A percentile compares a stretch with the other conserved stretches of the same genome.
Evolutionary conservation across 2,329 filamentous ascomycete species (phyloP).

Genomic region (Leptodontidium sp.): DNA sequence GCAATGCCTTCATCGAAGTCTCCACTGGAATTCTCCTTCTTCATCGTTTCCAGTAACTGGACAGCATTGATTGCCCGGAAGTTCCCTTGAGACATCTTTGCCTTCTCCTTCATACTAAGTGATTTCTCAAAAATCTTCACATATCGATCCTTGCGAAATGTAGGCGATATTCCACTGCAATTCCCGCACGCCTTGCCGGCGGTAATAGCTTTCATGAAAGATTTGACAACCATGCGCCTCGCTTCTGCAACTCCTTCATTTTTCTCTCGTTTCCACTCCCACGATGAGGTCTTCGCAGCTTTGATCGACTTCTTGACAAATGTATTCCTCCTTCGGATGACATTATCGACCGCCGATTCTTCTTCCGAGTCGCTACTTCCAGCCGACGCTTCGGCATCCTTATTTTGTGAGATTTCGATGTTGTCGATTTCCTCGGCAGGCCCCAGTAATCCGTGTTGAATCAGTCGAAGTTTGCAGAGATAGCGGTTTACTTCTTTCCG

Average conservation of each 20-base stretch:
- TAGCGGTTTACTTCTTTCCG: slow-evolving; percentile 80
- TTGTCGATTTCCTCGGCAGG: slow-evolving; percentile 63
- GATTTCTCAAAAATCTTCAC: slow-evolving; percentile 94
- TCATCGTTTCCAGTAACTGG: slow-evolving; percentile 50
- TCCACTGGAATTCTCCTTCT: slow-evolving; percentile 46
- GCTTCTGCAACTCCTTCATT: slow-evolving; percentile 85
- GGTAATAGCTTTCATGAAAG: slow-evolving; percentile 79
- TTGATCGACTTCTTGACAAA: slow-evolving; percentile 80
- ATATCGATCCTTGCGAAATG: slow-evolving; percentile 87
- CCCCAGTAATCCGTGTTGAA: slow-evolving; percentile 83
- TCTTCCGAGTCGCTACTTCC: slow-evolving; percentile 41
- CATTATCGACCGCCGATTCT: slow-evolving; percentile 51
- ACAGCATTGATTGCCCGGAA: slow-evolving; percentile 56
- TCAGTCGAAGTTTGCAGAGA: slow-evolving; percentile 82
- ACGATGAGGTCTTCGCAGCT: slow-evolving; percentile 55
- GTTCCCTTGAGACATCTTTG: slow-evolving; percentile 75
- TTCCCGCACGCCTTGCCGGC: slow-evolving; percentile 73
- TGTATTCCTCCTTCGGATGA: slow-evolving; percentile 64
- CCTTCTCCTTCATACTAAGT: slow-evolving; percentile 76
- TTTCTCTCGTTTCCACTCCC: slow-evolving; percentile 63
- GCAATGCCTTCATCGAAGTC: slow-evolving; percentile 72
- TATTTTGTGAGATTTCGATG: slow-evolving; percentile 42
- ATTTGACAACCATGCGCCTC: slow-evolving; percentile 78
- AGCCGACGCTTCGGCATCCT: slow-evolving; percentile 34
- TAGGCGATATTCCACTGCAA: slow-evolving; percentile 76